These are phyloP conservation scores for Malus hybrid DNA, from an alignment of 331 rosid species.

Conservation along the genomic window DNA sequence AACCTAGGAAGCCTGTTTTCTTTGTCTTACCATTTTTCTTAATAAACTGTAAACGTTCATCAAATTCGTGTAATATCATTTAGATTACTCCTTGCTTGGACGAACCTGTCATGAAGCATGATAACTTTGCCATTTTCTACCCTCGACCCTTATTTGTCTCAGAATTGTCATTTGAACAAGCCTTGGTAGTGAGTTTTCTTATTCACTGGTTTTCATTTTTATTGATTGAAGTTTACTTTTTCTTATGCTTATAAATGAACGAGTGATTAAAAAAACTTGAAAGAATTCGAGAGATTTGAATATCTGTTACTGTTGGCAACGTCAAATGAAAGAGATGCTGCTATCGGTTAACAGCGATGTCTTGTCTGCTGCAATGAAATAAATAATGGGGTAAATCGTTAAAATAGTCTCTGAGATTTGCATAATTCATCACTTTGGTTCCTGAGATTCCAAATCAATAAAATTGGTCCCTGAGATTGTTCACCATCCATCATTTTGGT, in stretches of 20 bases:
- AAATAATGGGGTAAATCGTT: background rate
- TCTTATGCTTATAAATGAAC: too few relatives aligned
- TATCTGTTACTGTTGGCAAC: background rate
- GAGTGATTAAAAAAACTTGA: too few relatives aligned
- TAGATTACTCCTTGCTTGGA: background rate
- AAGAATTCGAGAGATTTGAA: too few relatives aligned
- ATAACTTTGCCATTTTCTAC: background rate
- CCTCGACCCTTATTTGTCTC: background rate
- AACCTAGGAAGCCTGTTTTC: background rate
- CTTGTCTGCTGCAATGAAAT: background rate
- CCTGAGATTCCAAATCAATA: too few relatives aligned
- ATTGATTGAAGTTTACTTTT: background rate
- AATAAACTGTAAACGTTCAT: constrained; percentile 13
- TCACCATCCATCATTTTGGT: too few relatives aligned
- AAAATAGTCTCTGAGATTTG: too few relatives aligned
- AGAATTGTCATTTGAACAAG: background rate
- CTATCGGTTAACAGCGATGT: background rate
- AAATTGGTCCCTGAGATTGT: too few relatives aligned
- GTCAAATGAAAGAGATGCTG: background rate
- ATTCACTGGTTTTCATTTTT: background rate
- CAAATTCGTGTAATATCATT: constrained; percentile 1
- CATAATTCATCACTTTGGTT: too few relatives aligned
- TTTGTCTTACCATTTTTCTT: background rate
- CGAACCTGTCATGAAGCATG: background rate
- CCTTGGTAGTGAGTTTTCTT: background rate